Conservation (phyloP, 2,329 filamentous ascomycete species). For the Cryphonectria radicalis region DNA sequence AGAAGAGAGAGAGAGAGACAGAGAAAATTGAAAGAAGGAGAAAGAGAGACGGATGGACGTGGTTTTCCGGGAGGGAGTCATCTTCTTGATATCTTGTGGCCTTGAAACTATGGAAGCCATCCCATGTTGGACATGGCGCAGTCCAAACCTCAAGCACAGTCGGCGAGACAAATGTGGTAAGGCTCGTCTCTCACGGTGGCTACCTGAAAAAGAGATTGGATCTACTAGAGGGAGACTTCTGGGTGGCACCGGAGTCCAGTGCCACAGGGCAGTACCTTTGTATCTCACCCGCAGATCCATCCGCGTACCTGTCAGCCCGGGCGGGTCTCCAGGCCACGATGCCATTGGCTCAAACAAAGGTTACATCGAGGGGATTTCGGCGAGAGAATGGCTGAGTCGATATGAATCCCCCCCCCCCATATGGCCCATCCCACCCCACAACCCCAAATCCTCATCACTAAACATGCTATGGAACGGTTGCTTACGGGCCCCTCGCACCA, state of each 20-base stretch:
- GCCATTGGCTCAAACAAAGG: slow-evolving; percentile 19
- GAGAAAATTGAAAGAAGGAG: neutral
- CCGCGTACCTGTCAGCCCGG: slow-evolving; percentile 6
- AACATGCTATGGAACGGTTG: neutral
- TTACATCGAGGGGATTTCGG: slow-evolving; percentile 23
- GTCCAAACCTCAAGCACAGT: slow-evolving; percentile 4
- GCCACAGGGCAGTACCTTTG: neutral
- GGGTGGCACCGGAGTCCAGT: neutral
- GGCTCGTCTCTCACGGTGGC: slow-evolving; percentile 15
- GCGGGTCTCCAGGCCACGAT: neutral
- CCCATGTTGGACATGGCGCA: slow-evolving; percentile 15
- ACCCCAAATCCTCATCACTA: neutral
- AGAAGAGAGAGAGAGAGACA: slow-evolving; percentile 3
- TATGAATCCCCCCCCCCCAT: neutral
- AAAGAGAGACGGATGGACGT: slow-evolving; percentile 1
- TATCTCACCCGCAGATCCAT: neutral
- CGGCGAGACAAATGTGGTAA: slow-evolving; percentile 29
- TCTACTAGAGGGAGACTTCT: slow-evolving; percentile 16
- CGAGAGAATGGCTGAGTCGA: slow-evolving; percentile 27
- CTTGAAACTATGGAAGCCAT: slow-evolving; percentile 27
- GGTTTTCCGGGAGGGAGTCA: slow-evolving; percentile 24
- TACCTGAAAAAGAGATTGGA: neutral
- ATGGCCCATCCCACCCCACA: neutral
- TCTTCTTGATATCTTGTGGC: slow-evolving; percentile 30
- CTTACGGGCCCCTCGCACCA: neutral